A percentile compares a stretch with the other conserved stretches of the same genome.
Evolutionary conservation across 139 green algal species (phyloP).

Genomic region (Coelastrella sp.): DNA sequence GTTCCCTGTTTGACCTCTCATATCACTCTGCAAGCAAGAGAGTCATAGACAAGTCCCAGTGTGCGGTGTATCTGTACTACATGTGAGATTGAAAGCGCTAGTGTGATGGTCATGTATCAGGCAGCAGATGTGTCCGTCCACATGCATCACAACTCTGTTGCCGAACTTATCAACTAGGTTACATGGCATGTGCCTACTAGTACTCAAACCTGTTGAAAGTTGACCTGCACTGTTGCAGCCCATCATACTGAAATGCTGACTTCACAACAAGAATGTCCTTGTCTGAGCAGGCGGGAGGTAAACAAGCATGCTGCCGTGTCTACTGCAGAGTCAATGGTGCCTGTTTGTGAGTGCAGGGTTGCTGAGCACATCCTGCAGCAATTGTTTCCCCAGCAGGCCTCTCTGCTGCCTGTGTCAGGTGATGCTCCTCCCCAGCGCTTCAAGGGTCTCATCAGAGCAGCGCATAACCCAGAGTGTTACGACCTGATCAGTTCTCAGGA

Average conservation of each 20-base stretch:
- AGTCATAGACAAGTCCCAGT: neutral
- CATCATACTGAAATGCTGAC: too few species aligned
- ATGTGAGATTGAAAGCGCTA: neutral
- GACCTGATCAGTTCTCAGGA: conserved; percentile 1
- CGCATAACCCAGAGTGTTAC: neutral
- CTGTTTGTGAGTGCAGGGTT: conserved; percentile 10
- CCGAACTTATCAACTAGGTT: too few species aligned
- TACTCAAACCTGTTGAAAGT: too few species aligned
- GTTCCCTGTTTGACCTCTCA: neutral
- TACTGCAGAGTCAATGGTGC: too few species aligned
- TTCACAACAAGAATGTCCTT: too few species aligned
- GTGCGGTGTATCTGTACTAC: conserved; percentile 29
- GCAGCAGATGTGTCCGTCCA: too few species aligned
- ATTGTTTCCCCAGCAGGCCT: conserved; percentile 9
- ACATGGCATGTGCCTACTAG: too few species aligned
- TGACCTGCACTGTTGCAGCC: too few species aligned
- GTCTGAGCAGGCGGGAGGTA: too few species aligned
- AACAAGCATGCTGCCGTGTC: too few species aligned
- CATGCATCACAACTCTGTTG: too few species aligned
- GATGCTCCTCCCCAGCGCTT: conserved; percentile 9
- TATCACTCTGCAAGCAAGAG: neutral
- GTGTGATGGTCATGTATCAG: too few species aligned
- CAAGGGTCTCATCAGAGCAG: conserved; percentile 10
- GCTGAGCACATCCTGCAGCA: conserved; percentile 9
- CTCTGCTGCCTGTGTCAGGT: neutral